Evolutionary conservation across 2,329 filamentous ascomycete species (phyloP).

Genomic region (Alternaria sp.): DNA sequence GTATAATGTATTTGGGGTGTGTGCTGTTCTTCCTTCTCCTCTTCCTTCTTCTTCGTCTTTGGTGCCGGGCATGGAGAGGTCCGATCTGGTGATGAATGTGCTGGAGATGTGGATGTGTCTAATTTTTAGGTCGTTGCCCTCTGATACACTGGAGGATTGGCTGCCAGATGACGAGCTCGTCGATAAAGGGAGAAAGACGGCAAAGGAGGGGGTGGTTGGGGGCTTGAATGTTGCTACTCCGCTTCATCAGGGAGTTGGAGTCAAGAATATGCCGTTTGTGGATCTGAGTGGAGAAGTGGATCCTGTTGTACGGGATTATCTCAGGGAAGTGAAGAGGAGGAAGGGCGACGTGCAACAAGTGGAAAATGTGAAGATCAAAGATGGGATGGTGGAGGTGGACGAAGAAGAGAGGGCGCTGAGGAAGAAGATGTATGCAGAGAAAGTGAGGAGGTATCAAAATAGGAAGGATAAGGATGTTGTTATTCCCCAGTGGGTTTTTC

Average conservation of each 20-base stretch:
- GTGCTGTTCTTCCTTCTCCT: neutral
- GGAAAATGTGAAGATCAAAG: neutral
- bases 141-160: slow-evolving; percentile 32
- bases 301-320: slow-evolving; percentile 34
- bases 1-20: slow-evolving; percentile 37
- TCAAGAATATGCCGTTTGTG: slow-evolving; percentile 27
- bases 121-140: slow-evolving; percentile 40
- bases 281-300: slow-evolving; percentile 36
- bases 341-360: neutral
- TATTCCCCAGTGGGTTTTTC: slow-evolving; percentile 10
- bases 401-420: neutral
- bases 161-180: slow-evolving; percentile 21
- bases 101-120: slow-evolving; percentile 50
- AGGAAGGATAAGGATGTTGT: neutral
- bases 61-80: slow-evolving; percentile 38
- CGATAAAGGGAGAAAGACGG: slow-evolving; percentile 5
- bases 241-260: slow-evolving; percentile 38
- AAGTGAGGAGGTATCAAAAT: neutral
- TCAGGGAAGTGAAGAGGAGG: slow-evolving; percentile 9
- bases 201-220: slow-evolving; percentile 30
- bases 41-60: too few species aligned
- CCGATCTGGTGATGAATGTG: slow-evolving; percentile 41
- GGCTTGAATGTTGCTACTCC: slow-evolving; percentile 45
- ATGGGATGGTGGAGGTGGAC: neutral
- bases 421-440: slow-evolving; percentile 3